Evolutionary conservation across 2,329 filamentous ascomycete species (phyloP), one percentile per base, ranked within the genome.

Genomic region (Pseudogymnoascus sp.): DNA sequence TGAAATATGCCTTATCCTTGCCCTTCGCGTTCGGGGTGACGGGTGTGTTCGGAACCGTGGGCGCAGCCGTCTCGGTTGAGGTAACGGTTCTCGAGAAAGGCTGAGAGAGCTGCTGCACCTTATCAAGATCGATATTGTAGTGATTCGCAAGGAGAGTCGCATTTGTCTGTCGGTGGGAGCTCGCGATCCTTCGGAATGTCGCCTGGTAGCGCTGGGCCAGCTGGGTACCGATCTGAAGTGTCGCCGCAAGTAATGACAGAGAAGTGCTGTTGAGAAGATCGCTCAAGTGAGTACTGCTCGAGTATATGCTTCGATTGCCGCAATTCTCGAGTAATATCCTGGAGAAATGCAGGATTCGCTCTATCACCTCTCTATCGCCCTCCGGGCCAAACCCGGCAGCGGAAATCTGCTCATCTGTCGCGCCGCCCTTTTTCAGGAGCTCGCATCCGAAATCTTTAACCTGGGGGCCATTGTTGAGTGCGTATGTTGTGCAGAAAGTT

Each of bases 231-330:
- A 99, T 85, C 67, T 90, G 87, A 44, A 99, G 83, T 7, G 91
- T 89, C 31, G 84, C 83, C 71, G 89, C 86, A 62, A 99, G 81
- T 59, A 99, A 82, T 29, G 87, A 84, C 64, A 93, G 81, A 23
- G 89, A 93, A 2, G 91, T 93, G 50, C 90, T 93, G 75, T 97
- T 91, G 64, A 99, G 83, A 42, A 99, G 82, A 72, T 93, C 88
- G 73, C 93, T 95, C 65, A 99, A 79, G 70, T 96, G 90, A 68
- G 88, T 83, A 74, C 93, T 97, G 79, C 95, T 99, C 65, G 89
- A 91, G 75, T 97, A 99, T 70, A 99, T 87, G 77, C 93, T 97
- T 69, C 96, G 84, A 73, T 99, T 99, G 65, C 93, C 95, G 76
- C 95, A 99, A 73, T 96, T 95, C 74, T 97, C 91, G 61, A 97